These are phyloP conservation scores for Auriscalpium microsporum DNA, from an alignment of 768 basidiomycete species.

Conservation along the genomic window DNA sequence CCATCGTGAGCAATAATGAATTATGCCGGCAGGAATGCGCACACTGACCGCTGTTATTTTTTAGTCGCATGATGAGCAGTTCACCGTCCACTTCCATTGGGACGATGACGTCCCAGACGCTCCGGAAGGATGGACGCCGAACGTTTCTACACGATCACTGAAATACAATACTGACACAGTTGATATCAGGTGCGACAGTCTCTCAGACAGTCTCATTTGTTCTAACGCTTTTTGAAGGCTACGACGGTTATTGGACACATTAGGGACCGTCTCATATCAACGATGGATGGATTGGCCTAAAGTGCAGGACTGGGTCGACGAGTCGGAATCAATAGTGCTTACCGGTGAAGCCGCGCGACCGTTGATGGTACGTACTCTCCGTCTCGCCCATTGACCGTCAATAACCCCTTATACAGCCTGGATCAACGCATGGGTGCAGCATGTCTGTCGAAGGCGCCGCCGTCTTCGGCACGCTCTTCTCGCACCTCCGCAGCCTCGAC, in stretches of 20 bases:
- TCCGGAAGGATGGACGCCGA: constrained; percentile 9
- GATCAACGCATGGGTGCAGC: constrained; percentile 8
- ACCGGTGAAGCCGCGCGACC: constrained; percentile 12
- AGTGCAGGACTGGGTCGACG: constrained; percentile 14
- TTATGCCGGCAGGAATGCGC: too few species aligned
- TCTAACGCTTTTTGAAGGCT: background rate
- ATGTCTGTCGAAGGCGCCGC: constrained; percentile 17
- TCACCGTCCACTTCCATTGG: constrained; percentile 6
- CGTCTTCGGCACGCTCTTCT: constrained; percentile 31
- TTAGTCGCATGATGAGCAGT: constrained; percentile 3
- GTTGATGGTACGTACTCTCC: constrained; percentile 1
- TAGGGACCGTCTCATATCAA: constrained; percentile 5
- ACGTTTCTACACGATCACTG: background rate
- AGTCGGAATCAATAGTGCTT: constrained; percentile 9
- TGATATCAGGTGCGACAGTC: constrained; percentile 6
- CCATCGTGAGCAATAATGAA: constrained; percentile 5
- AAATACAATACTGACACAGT: background rate
- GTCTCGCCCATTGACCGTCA: background rate
- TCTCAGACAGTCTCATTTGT: too few species aligned
- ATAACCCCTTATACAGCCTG: constrained; percentile 3
- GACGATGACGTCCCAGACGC: constrained; percentile 6
- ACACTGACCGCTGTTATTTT: background rate
- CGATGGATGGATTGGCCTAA: constrained; percentile 5
- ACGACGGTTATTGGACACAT: background rate
- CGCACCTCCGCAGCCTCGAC: constrained; percentile 21